Percentiles rank a stretch among this genome's conserved stretches.
Evolutionary conservation across 148 eudicot genomes (phyloP).

Genomic region (Rhododendron mucronatum): DNA sequence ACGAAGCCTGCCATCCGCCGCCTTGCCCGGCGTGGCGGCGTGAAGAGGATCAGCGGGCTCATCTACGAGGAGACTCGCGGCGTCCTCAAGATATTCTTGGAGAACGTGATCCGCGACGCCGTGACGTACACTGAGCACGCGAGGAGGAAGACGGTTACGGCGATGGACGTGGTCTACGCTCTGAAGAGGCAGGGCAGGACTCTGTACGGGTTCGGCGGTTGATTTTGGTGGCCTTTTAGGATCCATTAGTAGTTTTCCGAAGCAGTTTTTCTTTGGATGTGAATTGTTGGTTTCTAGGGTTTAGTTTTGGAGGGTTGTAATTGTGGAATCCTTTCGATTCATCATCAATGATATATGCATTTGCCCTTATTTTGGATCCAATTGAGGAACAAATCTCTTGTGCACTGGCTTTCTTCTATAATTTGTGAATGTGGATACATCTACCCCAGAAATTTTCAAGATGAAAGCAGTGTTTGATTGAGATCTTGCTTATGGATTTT

Average conservation of each 20-base stretch:
- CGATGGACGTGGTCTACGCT: constrained; percentile 24
- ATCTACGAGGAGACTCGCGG: constrained; percentile 27
- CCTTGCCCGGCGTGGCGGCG: constrained; percentile 18
- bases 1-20: constrained; percentile 23
- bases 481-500: too few relatives aligned
- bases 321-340: not conserved
- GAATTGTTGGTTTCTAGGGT: not conserved
- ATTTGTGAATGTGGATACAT: too few relatives aligned
- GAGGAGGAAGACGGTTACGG: constrained; percentile 25
- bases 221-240: not conserved
- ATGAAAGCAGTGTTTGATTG: too few relatives aligned
- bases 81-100: constrained; percentile 21
- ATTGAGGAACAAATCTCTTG: not conserved
- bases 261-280: not conserved
- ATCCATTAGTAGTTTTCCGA: not conserved
- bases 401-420: not conserved
- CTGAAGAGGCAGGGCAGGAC: constrained; percentile 32
- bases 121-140: constrained; percentile 28
- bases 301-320: not conserved
- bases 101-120: constrained; percentile 28
- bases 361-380: not conserved
- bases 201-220: constrained; percentile 26
- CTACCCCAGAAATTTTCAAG: too few relatives aligned
- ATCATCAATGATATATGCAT: not conserved
- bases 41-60: constrained; percentile 27